Evolutionary conservation across 2,329 filamentous ascomycete species (phyloP).

Genomic region (Claviceps digitariae): DNA sequence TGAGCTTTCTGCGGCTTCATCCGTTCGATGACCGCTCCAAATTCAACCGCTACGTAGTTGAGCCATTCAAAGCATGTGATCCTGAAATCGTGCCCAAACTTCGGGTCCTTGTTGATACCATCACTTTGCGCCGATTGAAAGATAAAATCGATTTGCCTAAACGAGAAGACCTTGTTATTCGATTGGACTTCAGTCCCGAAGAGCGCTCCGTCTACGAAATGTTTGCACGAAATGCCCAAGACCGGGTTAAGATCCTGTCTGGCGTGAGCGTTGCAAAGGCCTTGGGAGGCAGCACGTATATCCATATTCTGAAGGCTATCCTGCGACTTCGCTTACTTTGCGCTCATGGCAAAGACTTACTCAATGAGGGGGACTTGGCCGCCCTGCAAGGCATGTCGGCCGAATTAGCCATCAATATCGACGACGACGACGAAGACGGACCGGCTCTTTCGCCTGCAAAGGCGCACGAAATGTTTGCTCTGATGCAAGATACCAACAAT

Average conservation of each 20-base stretch:
- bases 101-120: conserved; percentile 81
- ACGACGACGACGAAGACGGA: conserved; percentile 56
- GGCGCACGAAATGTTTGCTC: conserved; percentile 72
- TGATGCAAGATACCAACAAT: conserved; percentile 70
- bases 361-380: conserved; percentile 71
- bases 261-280: conserved; percentile 43
- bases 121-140: conserved; percentile 82
- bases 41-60: conserved; percentile 69
- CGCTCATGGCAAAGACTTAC: conserved; percentile 83
- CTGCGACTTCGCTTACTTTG: conserved; percentile 80
- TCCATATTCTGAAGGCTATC: conserved; percentile 85
- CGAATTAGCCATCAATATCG: conserved; percentile 77
- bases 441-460: conserved; percentile 51
- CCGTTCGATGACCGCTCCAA: conserved; percentile 69
- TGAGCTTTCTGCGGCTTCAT: conserved; percentile 71
- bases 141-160: conserved; percentile 76
- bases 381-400: conserved; percentile 69
- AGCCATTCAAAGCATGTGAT: conserved; percentile 78
- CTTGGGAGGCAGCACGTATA: conserved; percentile 76
- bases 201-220: conserved; percentile 72
- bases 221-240: conserved; percentile 69
- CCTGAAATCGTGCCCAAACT: conserved; percentile 73
- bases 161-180: conserved; percentile 58
- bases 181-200: conserved; percentile 59
- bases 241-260: conserved; percentile 64